Evolutionary conservation across 768 basidiomycete species (phyloP).

Genomic region (Boletus bicolor): DNA sequence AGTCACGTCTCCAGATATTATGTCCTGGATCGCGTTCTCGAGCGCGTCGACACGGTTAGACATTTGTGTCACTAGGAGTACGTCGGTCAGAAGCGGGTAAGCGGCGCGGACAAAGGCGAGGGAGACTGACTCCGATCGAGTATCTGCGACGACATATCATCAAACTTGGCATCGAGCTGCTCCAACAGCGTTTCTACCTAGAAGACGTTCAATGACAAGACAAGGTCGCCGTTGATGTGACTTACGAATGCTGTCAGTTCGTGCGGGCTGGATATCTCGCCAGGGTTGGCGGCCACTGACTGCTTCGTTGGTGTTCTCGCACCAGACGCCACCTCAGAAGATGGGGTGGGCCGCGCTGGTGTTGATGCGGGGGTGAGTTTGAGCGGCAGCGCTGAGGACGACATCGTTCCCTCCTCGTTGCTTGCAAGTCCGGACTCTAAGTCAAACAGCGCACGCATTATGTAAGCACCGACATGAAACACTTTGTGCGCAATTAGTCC

Average conservation of each 20-base stretch:
- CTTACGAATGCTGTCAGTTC: constrained; percentile 92
- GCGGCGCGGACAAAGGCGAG: constrained; percentile 1
- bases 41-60: constrained; percentile 86
- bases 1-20: constrained; percentile 71
- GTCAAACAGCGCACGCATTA: constrained; percentile 1
- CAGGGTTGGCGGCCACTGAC: constrained; percentile 33
- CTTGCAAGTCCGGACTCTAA: background rate
- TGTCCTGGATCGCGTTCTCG: constrained; percentile 88
- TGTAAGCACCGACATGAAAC: constrained; percentile 11
- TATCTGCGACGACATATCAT: constrained; percentile 90
- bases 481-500: constrained; percentile 3
- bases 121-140: constrained; percentile 69
- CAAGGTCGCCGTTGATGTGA: constrained; percentile 17
- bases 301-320: constrained; percentile 49
- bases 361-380: constrained; percentile 58
- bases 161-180: constrained; percentile 86
- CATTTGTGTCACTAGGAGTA: constrained; percentile 80
- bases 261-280: constrained; percentile 87
- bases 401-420: constrained; percentile 23
- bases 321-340: constrained; percentile 22
- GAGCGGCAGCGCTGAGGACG: constrained; percentile 61
- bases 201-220: constrained; percentile 1
- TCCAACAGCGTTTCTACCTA: constrained; percentile 88
- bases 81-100: constrained; percentile 5
- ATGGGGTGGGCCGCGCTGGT: constrained; percentile 40